phyloP scores from a whole-genome alignment of 495 filamentous ascomycete genomes.

The Xylaria scruposa region DNA sequence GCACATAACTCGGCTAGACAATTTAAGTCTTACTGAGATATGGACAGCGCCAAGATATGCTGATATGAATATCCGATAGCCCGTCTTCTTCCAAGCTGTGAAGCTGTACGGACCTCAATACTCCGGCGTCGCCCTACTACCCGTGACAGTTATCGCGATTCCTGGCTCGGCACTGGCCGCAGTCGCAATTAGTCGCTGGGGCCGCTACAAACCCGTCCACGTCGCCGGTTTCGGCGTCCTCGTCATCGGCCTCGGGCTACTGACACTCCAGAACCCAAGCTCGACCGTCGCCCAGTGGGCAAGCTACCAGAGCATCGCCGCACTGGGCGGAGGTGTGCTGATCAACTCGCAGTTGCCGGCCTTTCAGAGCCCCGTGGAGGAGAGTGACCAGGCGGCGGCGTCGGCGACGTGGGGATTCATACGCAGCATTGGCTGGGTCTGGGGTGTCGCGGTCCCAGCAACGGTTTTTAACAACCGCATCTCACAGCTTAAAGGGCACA shows the following conservation, averaged over 20 bases:
- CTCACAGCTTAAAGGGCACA: too few species aligned
- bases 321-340: not conserved
- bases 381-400: not conserved
- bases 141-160: not conserved
- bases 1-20: too few species aligned
- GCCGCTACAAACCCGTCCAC: not conserved
- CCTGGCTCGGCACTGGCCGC: not conserved
- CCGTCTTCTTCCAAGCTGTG: not conserved
- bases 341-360: not conserved
- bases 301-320: not conserved
- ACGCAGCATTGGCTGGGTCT: not conserved
- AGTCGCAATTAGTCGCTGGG: not conserved
- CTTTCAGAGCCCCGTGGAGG: not conserved
- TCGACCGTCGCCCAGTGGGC: not conserved
- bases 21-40: too few species aligned
- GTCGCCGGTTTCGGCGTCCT: not conserved
- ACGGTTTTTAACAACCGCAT: not conserved
- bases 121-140: not conserved
- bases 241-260: not conserved
- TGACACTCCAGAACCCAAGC: not conserved
- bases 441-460: not conserved
- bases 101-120: not conserved
- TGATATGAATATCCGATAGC: not conserved
- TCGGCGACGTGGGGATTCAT: not conserved
- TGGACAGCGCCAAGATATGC: too few species aligned